phyloP scores from a whole-genome alignment of 1,284 basidiomycete genomes.

The Boletus sp. region DNA sequence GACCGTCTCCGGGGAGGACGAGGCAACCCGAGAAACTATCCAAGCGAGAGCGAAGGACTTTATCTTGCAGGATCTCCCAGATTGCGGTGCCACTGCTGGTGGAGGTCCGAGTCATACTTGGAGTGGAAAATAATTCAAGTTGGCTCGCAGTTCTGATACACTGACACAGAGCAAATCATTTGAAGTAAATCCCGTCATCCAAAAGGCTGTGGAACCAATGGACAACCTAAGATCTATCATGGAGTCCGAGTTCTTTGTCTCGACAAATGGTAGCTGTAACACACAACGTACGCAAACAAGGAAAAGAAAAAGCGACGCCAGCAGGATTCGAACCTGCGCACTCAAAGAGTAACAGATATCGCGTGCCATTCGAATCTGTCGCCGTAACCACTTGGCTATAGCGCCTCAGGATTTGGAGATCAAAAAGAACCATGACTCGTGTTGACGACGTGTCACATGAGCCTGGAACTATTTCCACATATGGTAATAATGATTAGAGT shows the following conservation, averaged over 20 bases:
- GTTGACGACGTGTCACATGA: no score
- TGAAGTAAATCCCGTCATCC: no score
- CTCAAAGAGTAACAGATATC: conserved; percentile 41
- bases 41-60: not conserved
- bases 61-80: conserved; percentile 3
- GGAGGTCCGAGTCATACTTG: conserved; percentile 14
- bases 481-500: no score
- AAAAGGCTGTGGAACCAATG: no score
- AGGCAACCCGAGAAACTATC: not conserved
- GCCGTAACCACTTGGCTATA: conserved; percentile 59
- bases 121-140: not conserved
- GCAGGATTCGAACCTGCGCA: conserved; percentile 41
- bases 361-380: conserved; percentile 49
- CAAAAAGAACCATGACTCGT: no score
- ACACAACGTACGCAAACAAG: no score
- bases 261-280: no score
- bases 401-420: conserved; percentile 27
- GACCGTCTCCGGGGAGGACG: not conserved
- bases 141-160: no score
- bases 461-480: no score
- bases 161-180: no score
- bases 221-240: no score
- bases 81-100: not conserved
- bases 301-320: conserved; percentile 33
- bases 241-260: no score